Base-by-base conservation (phyloP, 768 basidiomycete genomes). In the Myochromella boudieri region DNA sequence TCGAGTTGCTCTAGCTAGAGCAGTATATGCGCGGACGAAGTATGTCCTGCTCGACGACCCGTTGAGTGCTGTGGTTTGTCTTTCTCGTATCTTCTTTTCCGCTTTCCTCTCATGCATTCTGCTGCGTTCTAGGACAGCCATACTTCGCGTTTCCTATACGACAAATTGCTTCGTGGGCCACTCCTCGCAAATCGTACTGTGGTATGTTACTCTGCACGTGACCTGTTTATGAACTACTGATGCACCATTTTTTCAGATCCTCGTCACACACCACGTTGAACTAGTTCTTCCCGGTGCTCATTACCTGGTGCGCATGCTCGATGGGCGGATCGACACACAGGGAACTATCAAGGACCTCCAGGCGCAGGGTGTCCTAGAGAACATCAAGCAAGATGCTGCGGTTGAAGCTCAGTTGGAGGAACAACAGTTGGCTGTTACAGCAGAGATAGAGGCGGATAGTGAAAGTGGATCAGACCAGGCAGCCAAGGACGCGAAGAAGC, bases 221-320 rank as follows among this genome's bases (percentile, higher is more conserved):
- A 5, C 33, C n/a, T 17, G 5, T 6, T 5, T 17, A n/a, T n/a
- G 12, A 8, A 7, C 28, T 9, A 3, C 33, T 26, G 11, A 27
- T n/a, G 34, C 10, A 10, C 2, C 21, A 38, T 8, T 2, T 41
- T 21, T 28, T 26, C 53, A 81, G 82, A 66, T 84, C 37, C 72
- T 85, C 3, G 87, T 91, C 24, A 88, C 87, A 0, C 90, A 91
- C 49, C 89, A 91, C 57, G 82, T 91, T 24, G 88, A 91, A 45
- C 75, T 92, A 1, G 81, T 91, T n/a, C 73, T 90, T 2, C 82
- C 87, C 0, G 81, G 78, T 2, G 77, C 85, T 0, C 56, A 82
- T 52, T 88, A 88, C 55, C 64, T 91, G 1, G 74, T 90, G 6
- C 78, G 86, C 25, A 83, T 91, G 75, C 69, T 87, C 0, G 88